phyloP scores from a whole-genome alignment of 2,329 filamentous ascomycete species.

The Diaporthe ampelina region DNA sequence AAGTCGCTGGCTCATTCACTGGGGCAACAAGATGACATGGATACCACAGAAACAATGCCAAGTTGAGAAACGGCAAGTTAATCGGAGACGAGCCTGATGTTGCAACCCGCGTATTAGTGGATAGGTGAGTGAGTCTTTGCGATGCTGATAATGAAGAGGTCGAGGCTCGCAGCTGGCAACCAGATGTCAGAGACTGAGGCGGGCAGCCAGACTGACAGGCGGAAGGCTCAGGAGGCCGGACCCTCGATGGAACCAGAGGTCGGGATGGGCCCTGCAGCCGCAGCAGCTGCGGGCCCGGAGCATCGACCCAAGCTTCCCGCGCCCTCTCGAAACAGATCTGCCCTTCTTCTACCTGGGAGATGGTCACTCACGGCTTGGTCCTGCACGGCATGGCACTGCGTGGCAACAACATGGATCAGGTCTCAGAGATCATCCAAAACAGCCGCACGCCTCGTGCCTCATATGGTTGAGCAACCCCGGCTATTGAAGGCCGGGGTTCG shows the following conservation, averaged over 20 bases:
- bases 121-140: not conserved
- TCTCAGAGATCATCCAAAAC: constrained; percentile 24
- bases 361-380: not conserved
- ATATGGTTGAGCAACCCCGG: not conserved
- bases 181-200: not conserved
- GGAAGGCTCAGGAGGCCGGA: too few relatives aligned
- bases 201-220: too few relatives aligned
- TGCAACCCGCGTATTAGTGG: not conserved
- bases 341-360: not conserved
- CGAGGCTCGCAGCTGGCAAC: constrained; percentile 11
- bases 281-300: constrained; percentile 19
- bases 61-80: not conserved
- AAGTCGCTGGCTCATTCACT: not conserved
- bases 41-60: not conserved
- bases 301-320: constrained; percentile 7
- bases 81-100: not conserved
- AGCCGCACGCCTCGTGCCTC: not conserved
- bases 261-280: constrained; percentile 26
- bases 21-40: not conserved
- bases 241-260: not conserved
- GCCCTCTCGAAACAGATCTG: constrained; percentile 18
- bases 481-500: too few relatives aligned
- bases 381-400: constrained; percentile 20
- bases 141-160: not conserved
- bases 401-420: constrained; percentile 30